A percentile compares a stretch with the other conserved stretches of the same genome.
Evolutionary conservation across 108 stramenopile genomes (phyloP).

Genomic region (Skeletonema menzelii): DNA sequence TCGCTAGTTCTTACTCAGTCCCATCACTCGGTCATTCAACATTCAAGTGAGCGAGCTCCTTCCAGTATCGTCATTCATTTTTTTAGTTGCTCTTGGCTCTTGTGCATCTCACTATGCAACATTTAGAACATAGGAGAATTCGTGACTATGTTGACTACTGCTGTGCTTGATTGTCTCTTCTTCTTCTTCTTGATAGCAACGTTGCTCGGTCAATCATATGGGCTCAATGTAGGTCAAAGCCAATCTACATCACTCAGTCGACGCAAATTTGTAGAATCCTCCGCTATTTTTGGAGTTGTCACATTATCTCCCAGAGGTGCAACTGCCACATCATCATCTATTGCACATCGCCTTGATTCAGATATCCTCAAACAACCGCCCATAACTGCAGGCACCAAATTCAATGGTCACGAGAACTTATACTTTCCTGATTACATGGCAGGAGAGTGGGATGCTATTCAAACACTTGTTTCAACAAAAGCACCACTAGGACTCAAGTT

Average conservation of each 20-base stretch:
- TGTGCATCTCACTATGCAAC: too few species aligned
- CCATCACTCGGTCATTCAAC: neutral
- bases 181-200: neutral
- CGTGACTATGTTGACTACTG: neutral
- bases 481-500: conserved; percentile 75
- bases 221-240: neutral
- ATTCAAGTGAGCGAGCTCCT: too few species aligned
- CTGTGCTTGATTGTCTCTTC: neutral
- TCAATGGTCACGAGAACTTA: conserved; percentile 70
- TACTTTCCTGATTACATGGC: conserved; percentile 66
- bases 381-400: conserved; percentile 49
- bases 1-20: too few species aligned
- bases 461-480: conserved; percentile 59
- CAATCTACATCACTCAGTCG: conserved; percentile 20
- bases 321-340: conserved; percentile 15
- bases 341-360: conserved; percentile 48
- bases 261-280: conserved; percentile 24
- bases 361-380: conserved; percentile 60
- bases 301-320: neutral
- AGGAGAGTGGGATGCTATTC: conserved; percentile 78
- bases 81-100: too few species aligned
- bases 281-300: neutral
- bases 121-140: too few species aligned
- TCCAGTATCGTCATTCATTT: too few species aligned
- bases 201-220: neutral